These are phyloP conservation scores for Gossypium davidsonii DNA, from an alignment of 441 rosid species.

Conservation along the genomic window DNA sequence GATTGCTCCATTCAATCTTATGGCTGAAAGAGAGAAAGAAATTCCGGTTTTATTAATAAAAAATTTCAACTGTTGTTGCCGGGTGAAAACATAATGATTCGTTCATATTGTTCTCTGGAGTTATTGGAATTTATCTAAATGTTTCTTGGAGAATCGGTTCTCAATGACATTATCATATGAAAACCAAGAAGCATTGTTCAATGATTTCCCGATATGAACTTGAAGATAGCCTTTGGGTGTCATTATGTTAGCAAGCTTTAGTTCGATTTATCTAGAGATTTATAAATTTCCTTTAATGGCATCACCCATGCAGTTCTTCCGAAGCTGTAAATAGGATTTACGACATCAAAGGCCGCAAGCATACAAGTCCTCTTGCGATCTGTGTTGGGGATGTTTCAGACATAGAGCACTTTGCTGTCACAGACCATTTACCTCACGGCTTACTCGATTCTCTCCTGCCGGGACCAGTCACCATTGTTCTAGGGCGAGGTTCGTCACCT, in stretches of 20 bases:
- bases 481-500: constrained; percentile 53
- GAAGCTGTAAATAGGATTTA: constrained; percentile 76
- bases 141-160: neutral
- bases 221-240: neutral
- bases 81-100: neutral
- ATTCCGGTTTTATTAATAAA: neutral
- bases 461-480: constrained; percentile 75
- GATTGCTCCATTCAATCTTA: neutral
- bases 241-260: neutral
- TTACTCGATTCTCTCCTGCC: constrained; percentile 78
- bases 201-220: neutral
- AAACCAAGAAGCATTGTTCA: neutral
- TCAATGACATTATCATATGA: neutral
- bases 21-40: neutral
- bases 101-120: neutral
- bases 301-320: constrained; percentile 38
- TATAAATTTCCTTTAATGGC: neutral
- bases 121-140: neutral
- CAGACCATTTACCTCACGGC: constrained; percentile 72
- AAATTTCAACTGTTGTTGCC: neutral
- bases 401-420: constrained; percentile 54
- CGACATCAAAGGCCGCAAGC: constrained; percentile 81
- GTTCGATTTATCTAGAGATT: constrained; percentile 6
- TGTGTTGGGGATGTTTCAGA: constrained; percentile 81
- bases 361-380: constrained; percentile 83